Conservation (phyloP, 352 stramenopile genomes). For the Phytophthora colocasiae region DNA sequence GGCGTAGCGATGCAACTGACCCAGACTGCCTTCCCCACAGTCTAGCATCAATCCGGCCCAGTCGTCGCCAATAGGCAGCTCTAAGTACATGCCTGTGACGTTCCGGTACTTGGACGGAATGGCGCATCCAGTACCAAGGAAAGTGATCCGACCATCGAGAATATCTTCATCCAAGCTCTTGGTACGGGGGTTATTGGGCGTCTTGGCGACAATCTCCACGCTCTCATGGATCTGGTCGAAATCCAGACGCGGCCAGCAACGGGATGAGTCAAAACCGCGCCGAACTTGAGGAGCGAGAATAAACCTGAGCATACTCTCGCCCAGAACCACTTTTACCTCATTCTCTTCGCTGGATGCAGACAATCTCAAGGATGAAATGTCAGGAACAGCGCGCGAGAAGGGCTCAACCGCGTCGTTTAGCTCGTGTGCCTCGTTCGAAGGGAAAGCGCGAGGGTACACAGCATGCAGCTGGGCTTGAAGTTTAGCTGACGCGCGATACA, state of each 20-base stretch:
- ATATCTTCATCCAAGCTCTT: conserved; percentile 27
- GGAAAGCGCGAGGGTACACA: conserved; percentile 69
- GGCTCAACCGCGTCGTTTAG: conserved; percentile 42
- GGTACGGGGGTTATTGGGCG: neutral
- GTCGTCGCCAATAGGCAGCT: conserved; percentile 41
- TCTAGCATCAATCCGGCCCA: conserved; percentile 93
- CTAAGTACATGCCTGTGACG: conserved; percentile 95
- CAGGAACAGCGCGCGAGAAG: conserved; percentile 41
- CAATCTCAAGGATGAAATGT: conserved; percentile 9
- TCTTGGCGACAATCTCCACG: conserved; percentile 28
- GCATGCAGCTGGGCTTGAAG: conserved; percentile 76
- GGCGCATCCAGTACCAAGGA: conserved; percentile 97
- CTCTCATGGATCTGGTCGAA: conserved; percentile 52
- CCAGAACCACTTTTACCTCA: conserved; percentile 46
- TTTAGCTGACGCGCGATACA: conserved; percentile 75
- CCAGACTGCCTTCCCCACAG: conserved; percentile 96
- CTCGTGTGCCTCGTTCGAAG: conserved; percentile 60
- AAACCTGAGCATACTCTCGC: conserved; percentile 81
- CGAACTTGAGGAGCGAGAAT: conserved; percentile 60
- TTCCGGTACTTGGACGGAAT: conserved; percentile 99
- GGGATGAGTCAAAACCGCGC: conserved; percentile 65
- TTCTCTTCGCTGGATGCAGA: conserved; percentile 2
- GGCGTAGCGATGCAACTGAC: conserved; percentile 88
- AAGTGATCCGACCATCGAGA: conserved; percentile 84
- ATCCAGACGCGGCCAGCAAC: conserved; percentile 60